Conservation (phyloP, 2,329 filamentous ascomycete species). For the Calonectria naviculata region DNA sequence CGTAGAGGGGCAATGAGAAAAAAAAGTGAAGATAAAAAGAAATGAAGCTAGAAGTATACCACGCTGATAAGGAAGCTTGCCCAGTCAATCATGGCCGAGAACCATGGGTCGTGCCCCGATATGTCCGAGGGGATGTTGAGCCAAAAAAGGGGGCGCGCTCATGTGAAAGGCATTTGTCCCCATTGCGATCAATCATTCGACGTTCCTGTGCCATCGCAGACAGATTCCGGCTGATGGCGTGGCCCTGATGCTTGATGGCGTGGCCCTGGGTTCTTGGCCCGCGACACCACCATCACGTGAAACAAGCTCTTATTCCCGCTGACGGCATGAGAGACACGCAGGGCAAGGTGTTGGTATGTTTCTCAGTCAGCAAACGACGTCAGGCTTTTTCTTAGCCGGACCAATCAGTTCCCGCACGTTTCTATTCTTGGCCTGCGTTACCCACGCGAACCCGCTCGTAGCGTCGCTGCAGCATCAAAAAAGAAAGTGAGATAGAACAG, state of each 20-base stretch:
- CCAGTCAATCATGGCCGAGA: neutral
- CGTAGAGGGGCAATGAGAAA: slow-evolving; percentile 1
- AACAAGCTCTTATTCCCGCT: slow-evolving; percentile 9
- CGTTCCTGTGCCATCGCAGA: neutral
- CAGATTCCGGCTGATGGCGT: slow-evolving; percentile 13
- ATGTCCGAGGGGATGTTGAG: neutral
- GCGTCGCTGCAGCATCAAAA: neutral
- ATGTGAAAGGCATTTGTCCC: neutral
- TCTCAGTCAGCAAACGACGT: slow-evolving; percentile 1
- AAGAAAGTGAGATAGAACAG: neutral
- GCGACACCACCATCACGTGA: slow-evolving; percentile 11
- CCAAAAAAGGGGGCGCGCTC: neutral
- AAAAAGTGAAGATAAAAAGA: neutral
- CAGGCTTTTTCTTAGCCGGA: neutral
- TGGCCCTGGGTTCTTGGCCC: neutral
- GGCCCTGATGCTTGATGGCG: slow-evolving; percentile 13
- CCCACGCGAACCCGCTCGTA: neutral
- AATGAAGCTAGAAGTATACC: neutral
- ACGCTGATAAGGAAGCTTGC: neutral
- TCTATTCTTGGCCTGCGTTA: slow-evolving; percentile 15
- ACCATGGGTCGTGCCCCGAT: neutral
- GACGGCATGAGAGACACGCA: slow-evolving; percentile 4
- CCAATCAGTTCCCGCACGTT: slow-evolving; percentile 7
- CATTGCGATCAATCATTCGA: neutral
- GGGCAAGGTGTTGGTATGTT: neutral